Evolutionary conservation across 495 filamentous ascomycete genomes (phyloP), one percentile per base, ranked within the genome.

Genomic region (Staphylotrichum longicolle): DNA sequence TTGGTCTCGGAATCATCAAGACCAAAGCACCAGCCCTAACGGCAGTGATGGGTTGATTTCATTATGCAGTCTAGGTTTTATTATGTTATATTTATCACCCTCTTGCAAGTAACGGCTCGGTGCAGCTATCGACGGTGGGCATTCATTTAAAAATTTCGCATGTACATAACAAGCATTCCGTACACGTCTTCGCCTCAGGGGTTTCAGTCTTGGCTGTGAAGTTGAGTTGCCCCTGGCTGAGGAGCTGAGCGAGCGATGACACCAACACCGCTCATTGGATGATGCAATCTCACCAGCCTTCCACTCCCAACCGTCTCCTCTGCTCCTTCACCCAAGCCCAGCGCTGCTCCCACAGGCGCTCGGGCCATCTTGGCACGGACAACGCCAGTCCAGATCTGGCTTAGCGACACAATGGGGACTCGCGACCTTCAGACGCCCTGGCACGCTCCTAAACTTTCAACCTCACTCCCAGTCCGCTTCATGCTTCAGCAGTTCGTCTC

Each of bases 341-440:
- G 6, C 27, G 1, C 10, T 34, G 3, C 27, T 27, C 20, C 20
- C 20, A 1, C 20, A 6, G 42, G 42, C 57, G 61, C 67, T 45
- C 56, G 57, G 58, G 42, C 64, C 68, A 60, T 4, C 57, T 61
- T 64, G 57, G 66, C 63, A 57, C 49, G 54, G 57, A 58, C 54
- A 37, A 56, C 15, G 63, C 62, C 56, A 58, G 15, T 62, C 52
- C 70, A 61, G 6, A 60, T 70, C 67, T 20, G 67, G 70, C 41
- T 65, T 73, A 70, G 70, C 65, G 58, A 60, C 48, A 58, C 61
- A 55, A 59, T 66, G 55, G 63, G 20, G 27, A n/a, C 63, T 72
- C 66, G 69, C 66, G 69, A 71, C 63, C 62, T 63, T 63, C 62
- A 62, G 49, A 68, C 61, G 64, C 63, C 62, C 30, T 60, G 63